Base-by-base conservation (phyloP, 805 yeast genomes). In the Saturnispora kantuleensis region DNA sequence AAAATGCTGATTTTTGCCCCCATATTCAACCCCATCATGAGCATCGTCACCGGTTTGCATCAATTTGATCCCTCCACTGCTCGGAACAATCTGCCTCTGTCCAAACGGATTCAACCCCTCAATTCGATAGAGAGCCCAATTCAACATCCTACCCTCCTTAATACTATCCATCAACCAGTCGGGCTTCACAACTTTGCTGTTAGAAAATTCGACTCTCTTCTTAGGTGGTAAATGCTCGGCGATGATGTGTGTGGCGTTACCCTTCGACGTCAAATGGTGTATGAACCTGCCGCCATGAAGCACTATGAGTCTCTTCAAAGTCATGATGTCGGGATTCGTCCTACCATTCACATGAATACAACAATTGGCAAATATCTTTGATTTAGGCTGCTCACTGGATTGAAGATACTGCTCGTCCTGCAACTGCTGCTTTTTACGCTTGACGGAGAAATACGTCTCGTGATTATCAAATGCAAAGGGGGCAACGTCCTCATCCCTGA, bases 331-430 rank as follows among this genome's bases (percentile, higher is more conserved):
- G 0, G 97, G 97, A 2, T 63, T 65, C 0, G 97, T 90, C 55
- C 83, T 78, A 1, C 98, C 98, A 55, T 88, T 89, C n/a, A 90
- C 87, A 59, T 83, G 79, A 4, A 90, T 70, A 1, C 68, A 62
- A 57, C 89, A 84, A 1, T 72, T 77, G 32, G 65, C 55, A 56
- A 90, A 88, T 1, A 89, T 66, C 2, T 60, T 62, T 1, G 72
- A 63, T 12, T 59, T 58, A 15, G 76, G 60, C 38, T 68, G 57
- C 21, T 53, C 51, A 30, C 76, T 73, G 76, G 81, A 78, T 31
- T 66, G 59, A 1, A 70, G 57, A 47, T 65, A 77, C 15, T 69
- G 68, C 29, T 64, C 69, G 56, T 77, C 84, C 28, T 73, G 68
- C 40, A 65, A 64, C 53, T 77, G 85, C 49, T 86, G 89, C 54